Evolutionary conservation across 2,329 filamentous ascomycete genomes (phyloP).

Genomic region (Botrytis porri): DNA sequence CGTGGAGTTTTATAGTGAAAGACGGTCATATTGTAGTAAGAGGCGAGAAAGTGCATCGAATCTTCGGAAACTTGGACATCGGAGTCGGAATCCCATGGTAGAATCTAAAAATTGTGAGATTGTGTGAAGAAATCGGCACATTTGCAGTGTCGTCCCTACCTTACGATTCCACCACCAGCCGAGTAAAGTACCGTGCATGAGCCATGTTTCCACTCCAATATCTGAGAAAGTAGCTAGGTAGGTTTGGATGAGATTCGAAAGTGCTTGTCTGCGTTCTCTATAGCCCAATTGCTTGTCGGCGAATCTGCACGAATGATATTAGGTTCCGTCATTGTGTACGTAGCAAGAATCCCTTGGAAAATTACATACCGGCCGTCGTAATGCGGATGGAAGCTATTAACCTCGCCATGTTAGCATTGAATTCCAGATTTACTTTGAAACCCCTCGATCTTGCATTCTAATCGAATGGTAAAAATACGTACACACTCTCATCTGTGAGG

Average conservation of each 20-base stretch:
- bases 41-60: conserved; percentile 52
- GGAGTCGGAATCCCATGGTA: conserved; percentile 81
- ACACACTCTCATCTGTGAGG: conserved; percentile 36
- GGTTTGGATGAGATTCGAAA: conserved; percentile 69
- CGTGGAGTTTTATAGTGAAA: conserved; percentile 38
- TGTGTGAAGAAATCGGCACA: too few relatives aligned
- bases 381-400: conserved; percentile 39
- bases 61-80: conserved; percentile 55
- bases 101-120: conserved; percentile 43
- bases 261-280: conserved; percentile 46
- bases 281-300: conserved; percentile 42
- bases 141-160: conserved; percentile 24
- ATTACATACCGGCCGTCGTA: conserved; percentile 41
- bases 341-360: not conserved
- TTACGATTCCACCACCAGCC: conserved; percentile 82
- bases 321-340: not conserved
- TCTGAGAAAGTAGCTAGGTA: conserved; percentile 67
- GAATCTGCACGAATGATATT: conserved; percentile 35
- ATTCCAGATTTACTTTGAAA: not conserved
- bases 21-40: conserved; percentile 46
- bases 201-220: conserved; percentile 49
- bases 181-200: conserved; percentile 78
- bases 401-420: conserved; percentile 22
- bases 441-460: not conserved
- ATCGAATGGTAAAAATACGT: conserved; percentile 23